A percentile compares a stretch with the other conserved stretches of the same genome.
phyloP scores from a whole-genome alignment of 306 rosid genomes.

The Luffa acutangula region DNA sequence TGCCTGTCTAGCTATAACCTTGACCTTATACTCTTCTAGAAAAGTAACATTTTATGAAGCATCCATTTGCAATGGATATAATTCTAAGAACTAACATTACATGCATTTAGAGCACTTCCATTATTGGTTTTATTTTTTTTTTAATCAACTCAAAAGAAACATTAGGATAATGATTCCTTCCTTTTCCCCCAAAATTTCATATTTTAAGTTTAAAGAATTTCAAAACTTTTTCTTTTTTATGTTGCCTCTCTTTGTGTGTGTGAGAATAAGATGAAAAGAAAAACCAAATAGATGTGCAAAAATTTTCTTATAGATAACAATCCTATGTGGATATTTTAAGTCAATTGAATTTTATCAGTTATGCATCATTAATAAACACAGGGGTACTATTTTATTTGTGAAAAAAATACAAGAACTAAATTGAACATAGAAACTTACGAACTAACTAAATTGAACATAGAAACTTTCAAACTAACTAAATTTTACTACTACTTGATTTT shows the following conservation, averaged over 20 bases:
- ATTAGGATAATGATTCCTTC: neutral
- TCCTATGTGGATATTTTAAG: neutral
- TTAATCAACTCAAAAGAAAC: neutral
- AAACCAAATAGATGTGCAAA: neutral
- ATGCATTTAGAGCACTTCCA: neutral
- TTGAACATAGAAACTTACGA: no score
- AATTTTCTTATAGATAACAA: neutral
- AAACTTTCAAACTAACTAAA: no score
- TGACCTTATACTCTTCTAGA: neutral
- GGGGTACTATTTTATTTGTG: no score
- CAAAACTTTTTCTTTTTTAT: neutral
- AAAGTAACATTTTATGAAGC: neutral
- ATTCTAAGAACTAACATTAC: neutral
- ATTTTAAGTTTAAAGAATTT: neutral
- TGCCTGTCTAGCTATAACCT: neutral
- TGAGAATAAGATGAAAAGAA: neutral
- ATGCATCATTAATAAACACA: no score
- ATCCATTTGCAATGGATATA: neutral
- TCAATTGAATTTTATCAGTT: no score
- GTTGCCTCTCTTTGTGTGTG: neutral
- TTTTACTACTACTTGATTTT: no score
- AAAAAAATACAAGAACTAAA: no score
- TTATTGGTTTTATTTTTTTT: neutral
- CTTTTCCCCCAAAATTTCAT: neutral
- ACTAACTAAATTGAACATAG: no score